Base-by-base conservation (phyloP, 108 stramenopile genomes). In the Hondaea fermentalgiana region DNA sequence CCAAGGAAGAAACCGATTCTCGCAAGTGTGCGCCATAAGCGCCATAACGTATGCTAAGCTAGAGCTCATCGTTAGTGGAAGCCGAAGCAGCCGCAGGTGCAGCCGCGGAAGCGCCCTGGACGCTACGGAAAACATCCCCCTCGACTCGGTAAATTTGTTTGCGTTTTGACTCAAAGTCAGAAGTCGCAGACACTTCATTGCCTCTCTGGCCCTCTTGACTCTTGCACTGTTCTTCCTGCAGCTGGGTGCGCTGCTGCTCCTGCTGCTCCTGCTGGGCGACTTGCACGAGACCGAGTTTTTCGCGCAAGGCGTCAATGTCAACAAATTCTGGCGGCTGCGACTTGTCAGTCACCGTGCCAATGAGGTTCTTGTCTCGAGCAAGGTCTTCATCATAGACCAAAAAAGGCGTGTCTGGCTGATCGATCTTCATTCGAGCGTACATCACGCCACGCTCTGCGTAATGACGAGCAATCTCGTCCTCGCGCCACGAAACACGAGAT, bases 351-450 rank as follows among this genome's bases (percentile, higher is more conserved):
- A 83, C 51, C 2, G 76, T 83, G 16, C 76, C 76, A 35, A 83
- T 83, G 3, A 83, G 45, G 76, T 83, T 83, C 23, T 83, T 21
- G 25, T 83, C 25, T 6, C 28, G n/a, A 17, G 76, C 76, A 3
- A 83, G 45, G 2, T 83, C 25, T 4, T 83, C 76, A 45, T 83
- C 76, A 23, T 83, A 83, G 76, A 83, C 76, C 49, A 83, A 45
- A 0, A 83, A 83, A 43, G 76, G 76, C 5, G 76, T 83, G 28
- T 83, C 76, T 6, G 76, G 76, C 25, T 83, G 76, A 23, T 83
- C 76, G 51, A 83, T 83, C 76, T 83, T 83, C 76, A 83, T 83
- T 1, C 76, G 76, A 12, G 49, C 76, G 51, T 83, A 83, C 76
- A 83, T 47, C 19, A 83, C 76, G 51, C 76, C 76, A 23, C 76